Conservation (phyloP, 176 grass and related monocot genomes). For the Puccinellia tenuiflora region DNA sequence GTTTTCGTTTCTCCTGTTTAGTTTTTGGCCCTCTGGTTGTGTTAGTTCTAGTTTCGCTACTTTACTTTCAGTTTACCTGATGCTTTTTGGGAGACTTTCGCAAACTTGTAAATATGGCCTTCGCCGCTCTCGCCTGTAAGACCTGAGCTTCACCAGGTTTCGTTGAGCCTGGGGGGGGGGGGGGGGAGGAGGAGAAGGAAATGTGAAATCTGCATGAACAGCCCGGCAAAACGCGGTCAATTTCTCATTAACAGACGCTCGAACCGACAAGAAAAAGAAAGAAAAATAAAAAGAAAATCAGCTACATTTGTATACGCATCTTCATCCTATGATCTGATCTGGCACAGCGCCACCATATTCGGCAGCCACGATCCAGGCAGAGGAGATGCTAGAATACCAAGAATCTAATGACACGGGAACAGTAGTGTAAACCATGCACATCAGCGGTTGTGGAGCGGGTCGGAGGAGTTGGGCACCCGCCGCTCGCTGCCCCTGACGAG, state of each 20-base stretch:
- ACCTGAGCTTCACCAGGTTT: too few relatives aligned
- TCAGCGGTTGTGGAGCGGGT: conserved; percentile 90
- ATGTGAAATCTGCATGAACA: not conserved
- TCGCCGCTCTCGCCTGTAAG: too few relatives aligned
- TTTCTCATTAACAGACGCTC: conserved; percentile 22
- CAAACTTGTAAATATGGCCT: too few relatives aligned
- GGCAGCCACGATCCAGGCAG: not conserved
- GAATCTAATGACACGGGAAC: not conserved
- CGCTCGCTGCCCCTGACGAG: conserved; percentile 58
- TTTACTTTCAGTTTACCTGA: too few relatives aligned
- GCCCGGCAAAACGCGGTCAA: not conserved
- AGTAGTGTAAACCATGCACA: not conserved
- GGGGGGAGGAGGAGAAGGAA: not conserved
- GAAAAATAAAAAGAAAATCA: conserved; percentile 25
- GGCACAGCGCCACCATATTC: not conserved
- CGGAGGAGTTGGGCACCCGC: conserved; percentile 72
- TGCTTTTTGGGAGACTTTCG: too few relatives aligned
- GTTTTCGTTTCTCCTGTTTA: too few relatives aligned
- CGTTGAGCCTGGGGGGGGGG: too few relatives aligned
- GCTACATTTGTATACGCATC: conserved; percentile 23
- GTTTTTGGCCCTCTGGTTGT: too few relatives aligned
- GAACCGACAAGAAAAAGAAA: not conserved
- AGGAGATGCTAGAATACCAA: not conserved
- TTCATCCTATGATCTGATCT: not conserved
- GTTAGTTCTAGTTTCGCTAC: too few relatives aligned